phyloP scores from a whole-genome alignment of 2,329 filamentous ascomycete species.

The Chrysoporthe austroafricana region DNA sequence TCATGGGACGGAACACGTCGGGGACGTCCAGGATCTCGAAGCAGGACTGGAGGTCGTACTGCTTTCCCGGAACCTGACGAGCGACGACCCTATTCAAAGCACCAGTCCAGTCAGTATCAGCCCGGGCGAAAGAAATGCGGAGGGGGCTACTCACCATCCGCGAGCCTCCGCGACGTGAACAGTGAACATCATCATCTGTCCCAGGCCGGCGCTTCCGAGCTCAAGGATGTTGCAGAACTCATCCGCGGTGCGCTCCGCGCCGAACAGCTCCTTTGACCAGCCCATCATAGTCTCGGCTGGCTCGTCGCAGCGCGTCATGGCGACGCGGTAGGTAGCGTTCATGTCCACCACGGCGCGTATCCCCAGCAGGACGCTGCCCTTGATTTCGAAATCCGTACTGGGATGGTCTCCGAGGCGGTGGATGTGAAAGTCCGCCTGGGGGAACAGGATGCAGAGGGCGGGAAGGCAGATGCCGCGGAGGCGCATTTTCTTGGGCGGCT shows the following conservation, averaged over 20 bases:
- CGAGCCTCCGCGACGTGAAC: background rate
- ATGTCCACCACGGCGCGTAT: background rate
- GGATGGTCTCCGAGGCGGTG: background rate
- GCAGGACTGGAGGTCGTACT: background rate
- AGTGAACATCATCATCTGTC: background rate
- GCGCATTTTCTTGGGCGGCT: background rate
- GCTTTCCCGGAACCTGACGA: background rate
- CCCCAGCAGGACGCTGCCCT: background rate
- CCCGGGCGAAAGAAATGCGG: background rate
- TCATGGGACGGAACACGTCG: background rate
- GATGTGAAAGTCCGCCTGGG: background rate
- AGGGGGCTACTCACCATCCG: background rate
- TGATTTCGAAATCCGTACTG: background rate
- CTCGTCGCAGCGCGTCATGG: background rate
- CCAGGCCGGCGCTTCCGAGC: background rate
- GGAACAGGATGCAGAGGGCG: background rate
- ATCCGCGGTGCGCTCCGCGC: background rate
- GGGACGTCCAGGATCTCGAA: background rate
- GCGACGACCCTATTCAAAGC: background rate
- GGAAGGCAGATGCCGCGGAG: background rate
- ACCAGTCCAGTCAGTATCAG: background rate
- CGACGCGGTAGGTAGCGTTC: background rate
- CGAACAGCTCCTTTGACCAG: background rate
- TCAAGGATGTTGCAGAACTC: background rate
- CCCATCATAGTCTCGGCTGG: background rate